Conservation (phyloP, 495 filamentous ascomycete species). For the Pyrenula aspistea region DNA sequence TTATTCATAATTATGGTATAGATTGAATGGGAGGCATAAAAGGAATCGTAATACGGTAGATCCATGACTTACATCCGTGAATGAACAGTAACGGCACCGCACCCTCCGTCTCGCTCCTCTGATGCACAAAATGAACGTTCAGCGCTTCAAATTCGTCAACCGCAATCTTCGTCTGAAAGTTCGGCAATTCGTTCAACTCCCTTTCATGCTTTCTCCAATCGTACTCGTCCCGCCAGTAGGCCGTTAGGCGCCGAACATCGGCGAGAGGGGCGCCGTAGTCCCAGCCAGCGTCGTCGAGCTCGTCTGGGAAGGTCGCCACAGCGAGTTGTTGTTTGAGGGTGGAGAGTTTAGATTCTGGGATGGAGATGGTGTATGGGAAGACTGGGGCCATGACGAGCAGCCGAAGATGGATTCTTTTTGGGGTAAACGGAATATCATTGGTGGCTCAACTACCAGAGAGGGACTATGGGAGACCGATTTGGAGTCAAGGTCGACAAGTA, state of each 20-base stretch:
- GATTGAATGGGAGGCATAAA: too few species aligned
- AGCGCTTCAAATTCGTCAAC: conserved; percentile 27
- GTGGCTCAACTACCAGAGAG: too few species aligned
- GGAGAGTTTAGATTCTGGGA: conserved; percentile 23
- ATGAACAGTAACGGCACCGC: conserved; percentile 52
- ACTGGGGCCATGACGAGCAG: conserved; percentile 1
- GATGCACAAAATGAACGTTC: conserved; percentile 35
- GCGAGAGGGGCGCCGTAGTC: conserved; percentile 25
- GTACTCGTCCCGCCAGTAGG: conserved; percentile 26
- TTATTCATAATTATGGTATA: too few species aligned
- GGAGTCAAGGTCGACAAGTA: too few species aligned
- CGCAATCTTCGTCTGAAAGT: conserved; percentile 27
- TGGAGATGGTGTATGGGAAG: conserved; percentile 23
- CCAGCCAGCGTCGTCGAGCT: conserved; percentile 25
- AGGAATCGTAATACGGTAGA: too few species aligned
- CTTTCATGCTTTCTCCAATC: conserved; percentile 30
- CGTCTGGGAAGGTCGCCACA: conserved; percentile 23
- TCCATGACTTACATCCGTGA: conserved; percentile 41
- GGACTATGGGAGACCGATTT: too few species aligned
- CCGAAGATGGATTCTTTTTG: too few species aligned
- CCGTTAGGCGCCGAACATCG: conserved; percentile 22
- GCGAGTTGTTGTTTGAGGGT: conserved; percentile 25
- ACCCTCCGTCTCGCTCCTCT: conserved; percentile 17
- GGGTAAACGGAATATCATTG: too few species aligned
- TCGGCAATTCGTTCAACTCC: conserved; percentile 28